Percentiles rank a stretch among this genome's conserved stretches.
Conservation (phyloP, 495 filamentous ascomycete species). For the Cercophora scortea region DNA sequence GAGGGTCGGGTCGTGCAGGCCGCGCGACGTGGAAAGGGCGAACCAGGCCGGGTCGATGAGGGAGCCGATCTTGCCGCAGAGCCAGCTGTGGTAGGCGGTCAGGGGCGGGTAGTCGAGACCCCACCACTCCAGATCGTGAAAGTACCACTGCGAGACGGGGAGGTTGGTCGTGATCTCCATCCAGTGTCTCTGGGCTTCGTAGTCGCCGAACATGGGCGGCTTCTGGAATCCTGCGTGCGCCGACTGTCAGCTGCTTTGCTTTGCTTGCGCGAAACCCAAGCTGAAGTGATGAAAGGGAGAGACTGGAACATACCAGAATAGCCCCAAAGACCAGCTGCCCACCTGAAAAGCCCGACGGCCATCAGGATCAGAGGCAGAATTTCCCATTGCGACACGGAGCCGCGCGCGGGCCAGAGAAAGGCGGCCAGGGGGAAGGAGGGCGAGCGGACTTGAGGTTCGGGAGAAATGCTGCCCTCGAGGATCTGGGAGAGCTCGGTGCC, state of each 20-base stretch:
- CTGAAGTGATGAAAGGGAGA: neutral
- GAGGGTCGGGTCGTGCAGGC: slow-evolving; percentile 64
- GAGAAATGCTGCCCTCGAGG: neutral
- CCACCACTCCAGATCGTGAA: slow-evolving; percentile 95
- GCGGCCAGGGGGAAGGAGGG: slow-evolving; percentile 78
- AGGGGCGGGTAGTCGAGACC: slow-evolving; percentile 95
- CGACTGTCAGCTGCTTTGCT: neutral
- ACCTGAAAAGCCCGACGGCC: slow-evolving; percentile 83
- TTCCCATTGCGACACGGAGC: slow-evolving; percentile 85
- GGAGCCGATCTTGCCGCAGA: slow-evolving; percentile 77
- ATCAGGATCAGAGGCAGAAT: slow-evolving; percentile 80
- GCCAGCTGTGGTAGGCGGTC: slow-evolving; percentile 96
- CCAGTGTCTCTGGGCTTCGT: slow-evolving; percentile 96
- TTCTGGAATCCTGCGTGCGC: slow-evolving; percentile 54
- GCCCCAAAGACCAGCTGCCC: slow-evolving; percentile 85
- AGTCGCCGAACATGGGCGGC: slow-evolving; percentile 92
- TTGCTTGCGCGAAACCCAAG: no score
- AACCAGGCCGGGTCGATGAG: slow-evolving; percentile 81
- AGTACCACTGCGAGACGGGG: slow-evolving; percentile 92
- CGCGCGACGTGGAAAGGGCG: slow-evolving; percentile 75
- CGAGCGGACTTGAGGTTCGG: slow-evolving; percentile 29
- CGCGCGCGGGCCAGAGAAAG: slow-evolving; percentile 84
- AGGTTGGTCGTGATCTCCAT: slow-evolving; percentile 92
- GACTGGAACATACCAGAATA: slow-evolving; percentile 67
- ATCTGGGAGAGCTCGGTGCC: slow-evolving; percentile 5